Conservation (phyloP, 2,329 filamentous ascomycete genomes). For the Periconia sp. region DNA sequence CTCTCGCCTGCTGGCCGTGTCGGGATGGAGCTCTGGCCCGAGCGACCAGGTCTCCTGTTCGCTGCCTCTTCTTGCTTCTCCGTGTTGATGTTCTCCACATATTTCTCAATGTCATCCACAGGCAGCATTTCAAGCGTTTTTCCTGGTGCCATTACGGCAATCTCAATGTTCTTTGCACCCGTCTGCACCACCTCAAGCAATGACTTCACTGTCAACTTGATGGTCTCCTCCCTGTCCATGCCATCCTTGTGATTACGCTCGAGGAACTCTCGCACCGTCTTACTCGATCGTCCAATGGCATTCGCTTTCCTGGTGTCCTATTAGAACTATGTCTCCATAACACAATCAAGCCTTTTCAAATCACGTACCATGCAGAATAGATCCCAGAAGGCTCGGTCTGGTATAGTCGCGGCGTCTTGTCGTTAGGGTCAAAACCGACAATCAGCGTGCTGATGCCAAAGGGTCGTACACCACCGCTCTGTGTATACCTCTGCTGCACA, state of each 20-base stretch:
- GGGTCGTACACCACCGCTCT: constrained; percentile 97
- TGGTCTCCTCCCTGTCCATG: constrained; percentile 95
- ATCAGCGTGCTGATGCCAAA: constrained; percentile 98
- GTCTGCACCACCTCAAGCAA: constrained; percentile 98
- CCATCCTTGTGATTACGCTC: constrained; percentile 98
- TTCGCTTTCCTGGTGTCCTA: constrained; percentile 84
- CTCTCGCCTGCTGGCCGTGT: constrained; percentile 63
- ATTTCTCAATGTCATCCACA: constrained; percentile 93
- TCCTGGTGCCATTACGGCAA: constrained; percentile 95
- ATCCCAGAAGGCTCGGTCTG: constrained; percentile 99
- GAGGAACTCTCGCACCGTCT: constrained; percentile 97
- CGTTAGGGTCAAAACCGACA: constrained; percentile 96
- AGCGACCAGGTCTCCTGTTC: constrained; percentile 77
- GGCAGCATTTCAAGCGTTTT: constrained; percentile 92
- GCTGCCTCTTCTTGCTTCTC: constrained; percentile 99
- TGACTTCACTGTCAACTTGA: constrained; percentile 97
- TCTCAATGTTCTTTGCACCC: constrained; percentile 99
- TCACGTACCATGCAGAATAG: constrained; percentile 91
- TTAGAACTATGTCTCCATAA: constrained; percentile 21
- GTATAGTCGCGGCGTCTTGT: constrained; percentile 86
- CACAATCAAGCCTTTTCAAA: background rate
- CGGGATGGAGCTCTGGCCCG: constrained; percentile 71
- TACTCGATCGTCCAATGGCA: constrained; percentile 96
- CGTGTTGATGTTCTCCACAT: constrained; percentile 98
- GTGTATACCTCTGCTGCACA: constrained; percentile 98